phyloP scores from a whole-genome alignment of 176 grass and related monocot genomes.

The Carex myosuroides region DNA sequence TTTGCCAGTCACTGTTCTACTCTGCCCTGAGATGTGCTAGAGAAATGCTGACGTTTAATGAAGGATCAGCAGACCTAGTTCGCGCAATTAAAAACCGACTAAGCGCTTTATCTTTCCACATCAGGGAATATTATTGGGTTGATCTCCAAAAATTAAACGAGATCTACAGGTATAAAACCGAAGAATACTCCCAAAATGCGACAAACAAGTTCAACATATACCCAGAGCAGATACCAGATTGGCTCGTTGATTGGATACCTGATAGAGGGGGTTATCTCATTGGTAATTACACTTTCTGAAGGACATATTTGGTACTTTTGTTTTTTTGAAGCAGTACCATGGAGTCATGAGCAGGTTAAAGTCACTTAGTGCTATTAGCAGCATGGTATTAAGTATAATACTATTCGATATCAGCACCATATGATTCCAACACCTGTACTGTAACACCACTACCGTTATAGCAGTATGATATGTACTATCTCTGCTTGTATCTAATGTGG shows the following conservation, averaged over 20 bases:
- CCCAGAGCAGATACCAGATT: slow-evolving; percentile 41
- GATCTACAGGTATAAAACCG: slow-evolving; percentile 40
- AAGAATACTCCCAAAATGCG: slow-evolving; percentile 40
- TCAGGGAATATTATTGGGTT: slow-evolving; percentile 46
- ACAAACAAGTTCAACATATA: slow-evolving; percentile 50
- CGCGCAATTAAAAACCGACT: slow-evolving; percentile 33
- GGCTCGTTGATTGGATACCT: slow-evolving; percentile 40
- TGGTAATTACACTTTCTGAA: slow-evolving; percentile 22
- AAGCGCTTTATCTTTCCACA: slow-evolving; percentile 34
- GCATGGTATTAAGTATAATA: background rate
- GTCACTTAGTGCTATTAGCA: background rate
- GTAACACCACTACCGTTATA: background rate
- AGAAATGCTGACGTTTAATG: slow-evolving; percentile 32
- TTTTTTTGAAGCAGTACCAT: background rate
- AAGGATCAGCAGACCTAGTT: slow-evolving; percentile 32
- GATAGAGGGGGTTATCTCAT: slow-evolving; percentile 36
- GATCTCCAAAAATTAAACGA: slow-evolving; percentile 43
- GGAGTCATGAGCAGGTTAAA: background rate
- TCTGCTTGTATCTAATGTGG: background rate
- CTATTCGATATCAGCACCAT: background rate
- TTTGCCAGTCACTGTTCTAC: slow-evolving; percentile 35
- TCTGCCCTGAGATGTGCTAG: slow-evolving; percentile 35
- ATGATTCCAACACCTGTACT: background rate
- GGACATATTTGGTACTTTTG: background rate
- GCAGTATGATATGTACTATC: background rate